Base-by-base conservation (phyloP, 805 yeast species). In the Candida vaughaniae region DNA sequence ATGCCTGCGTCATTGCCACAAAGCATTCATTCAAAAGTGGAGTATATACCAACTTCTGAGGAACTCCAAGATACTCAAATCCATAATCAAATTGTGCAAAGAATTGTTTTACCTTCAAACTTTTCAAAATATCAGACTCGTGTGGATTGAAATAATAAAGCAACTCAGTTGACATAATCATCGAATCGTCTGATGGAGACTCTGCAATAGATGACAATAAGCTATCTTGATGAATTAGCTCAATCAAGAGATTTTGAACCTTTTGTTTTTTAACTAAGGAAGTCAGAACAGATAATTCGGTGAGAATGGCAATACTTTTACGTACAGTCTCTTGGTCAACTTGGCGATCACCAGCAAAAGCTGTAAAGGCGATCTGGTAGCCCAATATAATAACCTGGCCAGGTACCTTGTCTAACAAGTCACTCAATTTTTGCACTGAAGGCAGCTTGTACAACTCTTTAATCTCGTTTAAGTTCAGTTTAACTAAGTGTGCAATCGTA, bases 11-110 rank as follows among this genome's bases (percentile, higher is more conserved):
- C 79, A 90, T 76, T 0, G 89, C 65, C 6, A 82, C 54, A 53
- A 75, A 87, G 39, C 87, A 77, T 5, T 71, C 65, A 32, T 77
- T 77, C 6, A 85, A 69, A 14, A 87, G 64, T 1, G 91, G 87
- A 0, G 97, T 91, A 37, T 77, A 73, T 0, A 91, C 95, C 16
- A 90, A 63, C 37, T 80, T 73, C 14, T 82, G 85, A 3, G 82
- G 80, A 1, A 78, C 67, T 0, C 96, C 97, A 6, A 81, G 66
- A 46, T 86, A 91, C 51, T 89, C 96, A 55, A 77, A 87, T 0
- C 95, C 95, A 52, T 91, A 91, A 1, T 17, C 35, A 36, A 82
- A 73, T 0, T 50, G 40, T 9, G 77, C 66, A 12, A 73, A 62
- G 3, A 80, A 75, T 35, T 80, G 86, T n/a, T 50, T 55, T 0